Conservation (phyloP, 1,139 yeast genomes). For the Citeromyces hawaiiensis region DNA sequence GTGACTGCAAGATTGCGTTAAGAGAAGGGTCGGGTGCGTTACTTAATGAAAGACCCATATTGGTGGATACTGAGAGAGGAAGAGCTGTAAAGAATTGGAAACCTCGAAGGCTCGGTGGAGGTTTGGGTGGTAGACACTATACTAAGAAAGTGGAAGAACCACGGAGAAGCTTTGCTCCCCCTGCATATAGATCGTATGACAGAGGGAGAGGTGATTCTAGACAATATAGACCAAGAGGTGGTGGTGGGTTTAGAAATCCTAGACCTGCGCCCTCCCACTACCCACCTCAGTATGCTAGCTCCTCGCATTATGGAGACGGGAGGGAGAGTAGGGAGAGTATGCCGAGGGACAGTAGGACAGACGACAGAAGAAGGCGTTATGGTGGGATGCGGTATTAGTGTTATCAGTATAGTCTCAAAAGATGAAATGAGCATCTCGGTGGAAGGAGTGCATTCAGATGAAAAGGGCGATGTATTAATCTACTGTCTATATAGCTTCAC, state of each 20-base stretch:
- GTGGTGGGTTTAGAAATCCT: not conserved
- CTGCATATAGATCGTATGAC: not conserved
- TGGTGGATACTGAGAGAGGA: conserved; percentile 81
- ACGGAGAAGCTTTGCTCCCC: not conserved
- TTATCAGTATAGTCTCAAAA: too few species aligned
- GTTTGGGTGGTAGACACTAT: conserved; percentile 43
- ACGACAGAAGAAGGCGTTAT: not conserved
- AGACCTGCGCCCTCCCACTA: not conserved
- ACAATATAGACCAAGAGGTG: not conserved
- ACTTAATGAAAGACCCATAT: conserved; percentile 35
- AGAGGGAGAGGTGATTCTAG: not conserved
- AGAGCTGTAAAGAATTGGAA: conserved; percentile 65
- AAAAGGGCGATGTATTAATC: too few species aligned
- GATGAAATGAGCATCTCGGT: too few species aligned
- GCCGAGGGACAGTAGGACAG: not conserved
- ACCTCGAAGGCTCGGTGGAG: conserved; percentile 71
- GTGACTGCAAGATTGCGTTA: conserved; percentile 47
- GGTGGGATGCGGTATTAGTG: not conserved
- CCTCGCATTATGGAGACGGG: not conserved
- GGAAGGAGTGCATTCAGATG: too few species aligned
- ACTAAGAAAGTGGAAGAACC: not conserved
- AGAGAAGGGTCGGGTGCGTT: conserved; percentile 41
- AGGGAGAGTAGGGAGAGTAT: not conserved
- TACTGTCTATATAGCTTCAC: too few species aligned
- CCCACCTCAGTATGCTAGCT: not conserved